Conservation (phyloP, 345 rosid genomes). For the Salix exigua region DNA sequence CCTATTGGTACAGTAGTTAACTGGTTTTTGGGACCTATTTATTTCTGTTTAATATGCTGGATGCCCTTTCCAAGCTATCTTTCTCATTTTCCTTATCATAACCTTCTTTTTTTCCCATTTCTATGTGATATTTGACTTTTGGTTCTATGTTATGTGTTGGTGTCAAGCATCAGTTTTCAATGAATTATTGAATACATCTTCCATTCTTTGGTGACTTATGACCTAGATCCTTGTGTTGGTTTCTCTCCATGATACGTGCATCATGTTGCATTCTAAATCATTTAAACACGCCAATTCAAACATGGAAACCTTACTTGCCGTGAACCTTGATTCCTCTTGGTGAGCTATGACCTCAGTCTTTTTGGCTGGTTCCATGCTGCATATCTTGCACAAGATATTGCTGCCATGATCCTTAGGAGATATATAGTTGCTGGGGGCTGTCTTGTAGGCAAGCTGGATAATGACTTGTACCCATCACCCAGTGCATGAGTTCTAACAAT, state of each 20-base stretch:
- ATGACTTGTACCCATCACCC: neutral
- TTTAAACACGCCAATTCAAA: neutral
- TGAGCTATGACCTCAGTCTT: neutral
- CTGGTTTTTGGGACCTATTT: neutral
- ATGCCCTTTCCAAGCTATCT: neutral
- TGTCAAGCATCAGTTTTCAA: neutral
- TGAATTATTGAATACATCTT: neutral
- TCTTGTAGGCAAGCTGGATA: neutral
- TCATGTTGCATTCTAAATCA: neutral
- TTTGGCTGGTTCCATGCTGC: neutral
- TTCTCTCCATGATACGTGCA: neutral
- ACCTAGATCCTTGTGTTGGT: neutral
- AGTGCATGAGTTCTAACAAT: neutral
- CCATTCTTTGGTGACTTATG: neutral
- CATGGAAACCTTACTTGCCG: neutral
- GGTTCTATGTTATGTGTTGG: neutral
- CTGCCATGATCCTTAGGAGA: neutral
- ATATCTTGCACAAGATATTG: neutral
- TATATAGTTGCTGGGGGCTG: neutral
- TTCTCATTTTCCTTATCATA: neutral
- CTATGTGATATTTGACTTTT: neutral
- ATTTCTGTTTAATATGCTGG: neutral
- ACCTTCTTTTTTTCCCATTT: neutral
- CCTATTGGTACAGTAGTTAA: neutral
- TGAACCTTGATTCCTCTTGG: neutral